Evolutionary conservation across 192 early-diverging fungal genomes (phyloP).

Genomic region (Irineochytrium annulatum): DNA sequence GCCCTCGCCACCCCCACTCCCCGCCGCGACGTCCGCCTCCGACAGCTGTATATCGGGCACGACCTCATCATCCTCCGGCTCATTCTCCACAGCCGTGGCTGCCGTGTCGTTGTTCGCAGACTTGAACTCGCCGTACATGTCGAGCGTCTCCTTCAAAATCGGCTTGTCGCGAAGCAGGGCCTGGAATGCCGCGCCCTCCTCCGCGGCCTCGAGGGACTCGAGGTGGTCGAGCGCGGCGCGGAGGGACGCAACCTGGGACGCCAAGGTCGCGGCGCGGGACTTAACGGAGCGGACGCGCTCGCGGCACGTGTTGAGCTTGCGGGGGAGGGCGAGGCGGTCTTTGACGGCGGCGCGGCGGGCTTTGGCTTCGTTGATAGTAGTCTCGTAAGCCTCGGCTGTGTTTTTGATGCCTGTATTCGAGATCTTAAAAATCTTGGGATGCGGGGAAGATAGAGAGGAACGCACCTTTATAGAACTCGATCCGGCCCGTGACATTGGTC

Average conservation of each 20-base stretch:
- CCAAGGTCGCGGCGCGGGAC: constrained; percentile 7
- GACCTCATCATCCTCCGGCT: not conserved
- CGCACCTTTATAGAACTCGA: constrained; percentile 33
- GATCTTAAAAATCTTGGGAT: not conserved
- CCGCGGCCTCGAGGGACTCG: constrained; percentile 6
- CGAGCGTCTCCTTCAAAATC: constrained; percentile 49
- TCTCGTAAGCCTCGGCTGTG: constrained; percentile 27
- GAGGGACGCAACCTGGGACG: constrained; percentile 19
- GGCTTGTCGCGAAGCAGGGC: constrained; percentile 27
- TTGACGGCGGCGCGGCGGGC: constrained; percentile 6
- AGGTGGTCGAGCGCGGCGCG: constrained; percentile 14
- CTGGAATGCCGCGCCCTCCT: constrained; percentile 28
- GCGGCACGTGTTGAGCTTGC: constrained; percentile 3
- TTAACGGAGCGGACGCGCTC: too few species aligned
- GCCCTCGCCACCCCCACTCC: not conserved
- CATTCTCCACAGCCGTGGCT: constrained; percentile 5
- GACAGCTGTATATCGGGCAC: not conserved
- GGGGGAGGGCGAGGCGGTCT: not conserved
- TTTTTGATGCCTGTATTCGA: constrained; percentile 21
- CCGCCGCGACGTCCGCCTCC: not conserved
- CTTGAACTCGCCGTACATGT: constrained; percentile 60
- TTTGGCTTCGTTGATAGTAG: constrained; percentile 8
- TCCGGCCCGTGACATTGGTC: constrained; percentile 19
- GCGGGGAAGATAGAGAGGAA: constrained; percentile 5
- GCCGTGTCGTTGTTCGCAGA: constrained; percentile 31